phyloP scores from a whole-genome alignment of 169 alveolate species.

The Plasmodium chabaudi region DNA sequence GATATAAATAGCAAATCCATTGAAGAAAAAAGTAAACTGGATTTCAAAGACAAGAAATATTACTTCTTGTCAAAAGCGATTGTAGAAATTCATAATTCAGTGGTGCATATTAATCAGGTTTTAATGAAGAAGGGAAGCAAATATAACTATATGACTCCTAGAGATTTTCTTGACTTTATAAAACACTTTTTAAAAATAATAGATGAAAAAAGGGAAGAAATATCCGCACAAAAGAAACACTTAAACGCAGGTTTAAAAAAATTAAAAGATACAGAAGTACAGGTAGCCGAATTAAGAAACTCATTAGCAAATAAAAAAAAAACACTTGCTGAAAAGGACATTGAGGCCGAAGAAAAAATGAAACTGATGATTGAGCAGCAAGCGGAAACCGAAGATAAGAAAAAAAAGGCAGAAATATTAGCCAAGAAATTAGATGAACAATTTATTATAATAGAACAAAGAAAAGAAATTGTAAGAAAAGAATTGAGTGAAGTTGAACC shows the following conservation, averaged over 20 bases:
- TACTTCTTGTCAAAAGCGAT: slow-evolving; percentile 72
- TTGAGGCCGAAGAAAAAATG: slow-evolving; percentile 96
- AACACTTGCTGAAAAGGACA: slow-evolving; percentile 94
- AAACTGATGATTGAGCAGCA: slow-evolving; percentile 94
- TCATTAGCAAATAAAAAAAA: slow-evolving; percentile 91
- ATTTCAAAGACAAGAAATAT: slow-evolving; percentile 36
- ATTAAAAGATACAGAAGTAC: slow-evolving; percentile 93
- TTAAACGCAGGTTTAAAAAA: slow-evolving; percentile 96
- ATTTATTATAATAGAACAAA: slow-evolving; percentile 89
- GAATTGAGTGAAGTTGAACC: slow-evolving; percentile 97
- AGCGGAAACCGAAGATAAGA: slow-evolving; percentile 95
- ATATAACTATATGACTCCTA: slow-evolving; percentile 86
- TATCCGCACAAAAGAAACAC: slow-evolving; percentile 94
- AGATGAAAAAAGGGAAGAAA: slow-evolving; percentile 92
- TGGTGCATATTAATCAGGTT: slow-evolving; percentile 36
- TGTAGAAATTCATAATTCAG: slow-evolving; percentile 68
- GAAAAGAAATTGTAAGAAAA: slow-evolving; percentile 90
- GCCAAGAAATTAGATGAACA: slow-evolving; percentile 93
- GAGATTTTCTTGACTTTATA: slow-evolving; percentile 97
- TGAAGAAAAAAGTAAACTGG: slow-evolving; percentile 64
- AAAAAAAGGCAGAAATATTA: slow-evolving; percentile 91
- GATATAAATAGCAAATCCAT: slow-evolving; percentile 44
- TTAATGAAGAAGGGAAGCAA: slow-evolving; percentile 68
- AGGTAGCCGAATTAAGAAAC: slow-evolving; percentile 93
- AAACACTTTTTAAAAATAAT: slow-evolving; percentile 94